A percentile compares a stretch with the other conserved stretches of the same genome.
Evolutionary conservation across 495 filamentous ascomycete genomes (phyloP).

Genomic region (Lindgomyces ingoldianus): DNA sequence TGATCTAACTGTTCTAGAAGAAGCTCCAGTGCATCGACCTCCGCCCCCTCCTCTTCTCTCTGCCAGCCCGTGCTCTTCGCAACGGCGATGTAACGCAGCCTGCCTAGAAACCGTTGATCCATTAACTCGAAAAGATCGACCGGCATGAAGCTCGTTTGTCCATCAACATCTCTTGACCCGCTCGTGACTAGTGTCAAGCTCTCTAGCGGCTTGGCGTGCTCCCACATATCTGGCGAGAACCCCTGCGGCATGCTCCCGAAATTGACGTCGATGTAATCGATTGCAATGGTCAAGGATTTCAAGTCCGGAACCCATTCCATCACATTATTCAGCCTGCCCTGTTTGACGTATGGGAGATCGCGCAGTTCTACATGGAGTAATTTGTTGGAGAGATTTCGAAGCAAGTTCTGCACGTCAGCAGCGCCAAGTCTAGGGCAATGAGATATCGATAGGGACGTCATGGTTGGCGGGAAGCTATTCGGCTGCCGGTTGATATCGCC

Average conservation of each 20-base stretch:
- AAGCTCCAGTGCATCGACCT: conserved; percentile 3
- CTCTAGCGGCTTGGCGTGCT: conserved; percentile 23
- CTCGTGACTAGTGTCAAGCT: conserved; percentile 17
- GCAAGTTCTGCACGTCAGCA: background rate
- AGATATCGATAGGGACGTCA: conserved; percentile 3
- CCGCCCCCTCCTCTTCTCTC: conserved; percentile 4
- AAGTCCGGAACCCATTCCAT: conserved; percentile 37
- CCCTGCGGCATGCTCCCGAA: conserved; percentile 8
- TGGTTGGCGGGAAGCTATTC: conserved; percentile 34
- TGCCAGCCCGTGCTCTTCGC: conserved; percentile 37
- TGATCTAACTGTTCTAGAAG: conserved; percentile 23
- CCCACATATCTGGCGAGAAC: background rate
- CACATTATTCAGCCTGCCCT: conserved; percentile 33
- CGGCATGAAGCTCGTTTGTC: conserved; percentile 6
- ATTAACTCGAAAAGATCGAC: conserved; percentile 27
- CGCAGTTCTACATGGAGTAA: conserved; percentile 28
- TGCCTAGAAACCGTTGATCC: conserved; percentile 33
- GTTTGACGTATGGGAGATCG: conserved; percentile 34
- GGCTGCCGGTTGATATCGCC: conserved; percentile 42
- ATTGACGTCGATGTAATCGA: conserved; percentile 40
- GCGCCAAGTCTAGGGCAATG: conserved; percentile 16
- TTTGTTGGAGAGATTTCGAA: conserved; percentile 9
- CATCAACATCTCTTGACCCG: conserved; percentile 9
- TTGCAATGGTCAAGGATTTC: conserved; percentile 33
- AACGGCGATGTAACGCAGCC: conserved; percentile 32